These are phyloP conservation scores for Acanthamoeba lenticulata DNA, from an alignment of 208 protist species.

Conservation along the genomic window DNA sequence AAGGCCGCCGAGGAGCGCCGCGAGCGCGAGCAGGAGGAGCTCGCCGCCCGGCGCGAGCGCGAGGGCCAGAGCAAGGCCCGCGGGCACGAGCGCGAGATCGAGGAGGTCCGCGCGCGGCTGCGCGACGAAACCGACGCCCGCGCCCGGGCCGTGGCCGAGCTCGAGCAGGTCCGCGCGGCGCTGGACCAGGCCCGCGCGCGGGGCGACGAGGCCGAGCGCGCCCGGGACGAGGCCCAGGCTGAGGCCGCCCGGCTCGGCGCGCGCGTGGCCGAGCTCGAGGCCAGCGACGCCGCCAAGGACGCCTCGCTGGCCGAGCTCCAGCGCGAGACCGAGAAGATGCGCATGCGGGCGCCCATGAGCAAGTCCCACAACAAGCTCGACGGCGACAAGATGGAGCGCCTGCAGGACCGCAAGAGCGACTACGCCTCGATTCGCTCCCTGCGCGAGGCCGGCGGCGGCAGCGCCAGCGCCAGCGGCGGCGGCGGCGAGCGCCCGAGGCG, in stretches of 20 bases:
- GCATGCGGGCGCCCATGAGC: not conserved
- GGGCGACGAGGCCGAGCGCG: not conserved
- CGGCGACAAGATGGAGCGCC: not conserved
- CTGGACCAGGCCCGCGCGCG: not conserved
- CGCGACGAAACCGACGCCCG: not conserved
- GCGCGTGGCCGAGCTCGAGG: not conserved
- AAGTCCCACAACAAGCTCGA: not conserved
- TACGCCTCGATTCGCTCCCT: not conserved
- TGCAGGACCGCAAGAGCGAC: slow-evolving; percentile 21
- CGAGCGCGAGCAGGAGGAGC: not conserved
- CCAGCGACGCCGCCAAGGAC: not conserved
- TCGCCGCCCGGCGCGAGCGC: not conserved
- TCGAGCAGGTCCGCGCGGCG: not conserved
- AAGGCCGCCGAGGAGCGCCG: not conserved
- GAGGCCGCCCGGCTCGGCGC: not conserved
- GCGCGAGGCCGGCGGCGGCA: not conserved
- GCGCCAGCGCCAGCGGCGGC: not conserved
- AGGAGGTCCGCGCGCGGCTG: not conserved
- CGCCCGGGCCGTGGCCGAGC: not conserved
- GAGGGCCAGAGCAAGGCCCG: not conserved
- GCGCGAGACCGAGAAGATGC: not conserved
- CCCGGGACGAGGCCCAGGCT: not conserved
- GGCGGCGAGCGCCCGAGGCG: not conserved
- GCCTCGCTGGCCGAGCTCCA: not conserved
- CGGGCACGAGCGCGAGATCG: not conserved